These are phyloP conservation scores for Naumovozyma dairenensis DNA, from an alignment of 805 yeast genomes.

Conservation along the genomic window DNA sequence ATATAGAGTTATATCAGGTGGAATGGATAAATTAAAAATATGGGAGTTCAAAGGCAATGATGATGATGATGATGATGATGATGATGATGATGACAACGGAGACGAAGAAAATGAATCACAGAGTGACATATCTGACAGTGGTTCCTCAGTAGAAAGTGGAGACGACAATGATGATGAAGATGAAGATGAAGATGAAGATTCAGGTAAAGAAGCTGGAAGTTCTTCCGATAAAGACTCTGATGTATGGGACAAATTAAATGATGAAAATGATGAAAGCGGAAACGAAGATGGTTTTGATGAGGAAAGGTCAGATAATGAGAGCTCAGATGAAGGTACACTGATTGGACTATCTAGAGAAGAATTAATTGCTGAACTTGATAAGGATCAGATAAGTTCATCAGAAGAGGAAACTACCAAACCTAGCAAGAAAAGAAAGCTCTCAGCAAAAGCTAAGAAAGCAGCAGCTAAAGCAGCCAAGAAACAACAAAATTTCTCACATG, in stretches of 20 bases:
- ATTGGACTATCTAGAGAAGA: slow-evolving; percentile 23
- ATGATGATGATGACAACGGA: slow-evolving; percentile 2
- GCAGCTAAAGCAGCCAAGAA: slow-evolving; percentile 30
- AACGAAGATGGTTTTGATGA: slow-evolving; percentile 14
- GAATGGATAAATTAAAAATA: slow-evolving; percentile 70
- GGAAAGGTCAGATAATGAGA: slow-evolving; percentile 23
- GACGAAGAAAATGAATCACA: background rate
- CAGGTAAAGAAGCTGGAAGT: slow-evolving; percentile 7
- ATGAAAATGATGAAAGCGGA: slow-evolving; percentile 14
- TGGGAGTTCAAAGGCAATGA: slow-evolving; percentile 46
- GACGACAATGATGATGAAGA: slow-evolving; percentile 1
- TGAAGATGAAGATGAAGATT: slow-evolving; percentile 9
- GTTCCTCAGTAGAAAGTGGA: background rate
- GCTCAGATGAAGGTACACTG: slow-evolving; percentile 11
- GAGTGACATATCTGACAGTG: too few species aligned
- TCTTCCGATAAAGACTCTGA: slow-evolving; percentile 16
- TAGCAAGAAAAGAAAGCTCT: slow-evolving; percentile 8
- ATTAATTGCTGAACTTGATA: slow-evolving; percentile 25
- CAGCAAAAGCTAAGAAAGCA: slow-evolving; percentile 18
- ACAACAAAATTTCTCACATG: slow-evolving; percentile 47
- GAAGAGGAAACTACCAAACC: slow-evolving; percentile 9
- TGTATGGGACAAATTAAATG: too few species aligned
- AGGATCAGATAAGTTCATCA: slow-evolving; percentile 13
- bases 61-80: slow-evolving; percentile 16
- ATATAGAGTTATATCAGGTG: slow-evolving; percentile 71